Evolutionary conservation across 345 rosid genomes (phyloP).

Genomic region (Pistacia vera): DNA sequence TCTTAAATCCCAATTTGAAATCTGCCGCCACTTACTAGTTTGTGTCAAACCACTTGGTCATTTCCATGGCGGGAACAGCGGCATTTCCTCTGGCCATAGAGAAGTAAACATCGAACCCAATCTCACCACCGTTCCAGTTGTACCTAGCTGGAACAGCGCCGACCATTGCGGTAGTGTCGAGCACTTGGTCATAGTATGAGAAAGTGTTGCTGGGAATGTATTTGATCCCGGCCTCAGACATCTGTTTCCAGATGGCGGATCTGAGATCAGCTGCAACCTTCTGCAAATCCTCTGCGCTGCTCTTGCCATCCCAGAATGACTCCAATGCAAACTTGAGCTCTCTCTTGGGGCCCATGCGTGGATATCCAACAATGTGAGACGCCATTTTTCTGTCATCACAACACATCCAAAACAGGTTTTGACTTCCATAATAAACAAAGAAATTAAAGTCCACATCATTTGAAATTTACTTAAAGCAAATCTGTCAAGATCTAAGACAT

Average conservation of each 20-base stretch:
- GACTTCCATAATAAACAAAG: too few relatives aligned
- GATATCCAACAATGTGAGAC: slow-evolving; percentile 97
- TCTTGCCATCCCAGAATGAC: slow-evolving; percentile 98
- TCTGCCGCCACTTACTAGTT: slow-evolving; percentile 87
- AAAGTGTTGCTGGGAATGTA: slow-evolving; percentile 97
- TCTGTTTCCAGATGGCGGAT: slow-evolving; percentile 91
- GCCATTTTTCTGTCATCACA: slow-evolving; percentile 62
- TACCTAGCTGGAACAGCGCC: slow-evolving; percentile 96
- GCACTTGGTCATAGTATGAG: slow-evolving; percentile 85
- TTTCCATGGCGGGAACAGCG: slow-evolving; percentile 96
- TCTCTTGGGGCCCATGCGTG: slow-evolving; percentile 99
- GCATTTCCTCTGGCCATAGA: slow-evolving; percentile 99
- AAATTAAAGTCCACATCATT: too few relatives aligned
- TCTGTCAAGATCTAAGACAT: too few relatives aligned
- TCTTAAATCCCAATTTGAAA: not conserved
- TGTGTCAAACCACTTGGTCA: slow-evolving; percentile 99
- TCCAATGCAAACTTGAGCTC: slow-evolving; percentile 98
- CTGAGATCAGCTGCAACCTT: slow-evolving; percentile 91
- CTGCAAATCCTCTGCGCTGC: slow-evolving; percentile 81
- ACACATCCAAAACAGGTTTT: slow-evolving; percentile 4
- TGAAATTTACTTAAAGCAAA: too few relatives aligned
- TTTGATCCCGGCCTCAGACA: slow-evolving; percentile 84
- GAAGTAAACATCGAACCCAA: slow-evolving; percentile 78
- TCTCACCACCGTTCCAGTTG: slow-evolving; percentile 89
- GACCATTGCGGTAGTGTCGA: slow-evolving; percentile 91